Percentiles rank a stretch among this genome's conserved stretches.
phyloP scores from a whole-genome alignment of 169 alveolate species.

The Plasmodium vivax region DNA sequence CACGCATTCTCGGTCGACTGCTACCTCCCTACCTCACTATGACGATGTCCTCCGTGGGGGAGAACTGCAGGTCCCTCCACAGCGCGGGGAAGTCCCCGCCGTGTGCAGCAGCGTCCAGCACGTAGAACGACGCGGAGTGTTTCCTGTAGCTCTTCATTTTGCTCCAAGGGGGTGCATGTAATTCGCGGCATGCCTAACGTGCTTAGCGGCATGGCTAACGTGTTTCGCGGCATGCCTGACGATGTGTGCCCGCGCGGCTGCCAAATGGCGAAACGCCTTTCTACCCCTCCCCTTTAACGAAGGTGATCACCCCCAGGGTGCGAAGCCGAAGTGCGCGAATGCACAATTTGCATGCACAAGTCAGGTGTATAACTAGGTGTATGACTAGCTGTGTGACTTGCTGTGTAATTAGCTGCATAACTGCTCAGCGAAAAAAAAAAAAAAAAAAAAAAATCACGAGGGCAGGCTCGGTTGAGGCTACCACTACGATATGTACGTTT shows the following conservation, averaged over 20 bases:
- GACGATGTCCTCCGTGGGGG: conserved; percentile 23
- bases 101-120: not conserved
- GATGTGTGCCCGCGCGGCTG: not conserved
- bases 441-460: not conserved
- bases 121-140: conserved; percentile 24
- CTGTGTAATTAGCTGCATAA: no score
- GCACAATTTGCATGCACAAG: not conserved
- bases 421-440: not conserved
- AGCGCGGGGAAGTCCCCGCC: not conserved
- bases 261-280: not conserved
- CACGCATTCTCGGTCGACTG: not conserved
- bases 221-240: not conserved
- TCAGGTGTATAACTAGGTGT: not conserved
- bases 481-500: not conserved
- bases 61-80: not conserved
- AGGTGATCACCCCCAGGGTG: not conserved
- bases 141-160: conserved; percentile 18
- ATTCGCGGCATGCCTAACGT: not conserved
- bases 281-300: not conserved
- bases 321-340: not conserved
- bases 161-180: not conserved
- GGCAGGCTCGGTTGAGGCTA: not conserved
- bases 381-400: no score
- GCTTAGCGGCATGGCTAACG: not conserved
- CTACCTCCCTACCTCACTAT: conserved; percentile 36